phyloP scores from a whole-genome alignment of 2,329 filamentous ascomycete genomes.

The Aspergillus pseudoviridinutans region DNA sequence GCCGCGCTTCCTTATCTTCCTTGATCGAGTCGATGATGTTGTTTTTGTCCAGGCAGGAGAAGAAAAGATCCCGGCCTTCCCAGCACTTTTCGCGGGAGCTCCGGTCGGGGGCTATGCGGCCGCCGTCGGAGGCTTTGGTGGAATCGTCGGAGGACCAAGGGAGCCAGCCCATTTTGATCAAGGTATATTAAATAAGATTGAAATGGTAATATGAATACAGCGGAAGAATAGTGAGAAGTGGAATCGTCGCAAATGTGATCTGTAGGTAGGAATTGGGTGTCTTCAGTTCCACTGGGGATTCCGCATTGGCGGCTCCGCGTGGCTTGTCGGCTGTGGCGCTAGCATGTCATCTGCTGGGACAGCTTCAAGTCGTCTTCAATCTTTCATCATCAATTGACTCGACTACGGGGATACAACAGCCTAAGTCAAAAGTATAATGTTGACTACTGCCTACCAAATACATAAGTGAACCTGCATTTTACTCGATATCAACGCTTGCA shows the following conservation, averaged over 20 bases:
- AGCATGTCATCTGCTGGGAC: not conserved
- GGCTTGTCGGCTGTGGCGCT: not conserved
- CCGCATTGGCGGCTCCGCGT: not conserved
- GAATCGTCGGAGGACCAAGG: slow-evolving; percentile 44
- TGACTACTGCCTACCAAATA: not conserved
- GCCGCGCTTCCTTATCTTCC: slow-evolving; percentile 53
- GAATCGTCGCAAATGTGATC: not conserved
- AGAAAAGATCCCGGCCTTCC: slow-evolving; percentile 84
- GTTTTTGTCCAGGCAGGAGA: slow-evolving; percentile 77
- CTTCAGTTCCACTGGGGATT: not conserved
- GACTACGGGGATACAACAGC: not conserved
- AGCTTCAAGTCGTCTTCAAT: not conserved
- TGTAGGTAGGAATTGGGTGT: not conserved
- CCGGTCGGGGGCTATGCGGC: slow-evolving; percentile 77
- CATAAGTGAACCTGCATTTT: not conserved
- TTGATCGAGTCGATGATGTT: slow-evolving; percentile 72
- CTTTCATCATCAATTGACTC: not conserved
- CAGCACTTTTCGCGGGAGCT: slow-evolving; percentile 80
- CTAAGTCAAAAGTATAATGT: not conserved
- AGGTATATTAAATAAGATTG: not conserved
- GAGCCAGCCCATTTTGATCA: slow-evolving; percentile 51
- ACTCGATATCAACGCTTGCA: not conserved
- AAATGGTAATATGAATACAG: not conserved
- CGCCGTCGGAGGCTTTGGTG: slow-evolving; percentile 50
- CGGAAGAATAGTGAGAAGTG: not conserved